Base-by-base conservation (phyloP, 2,329 filamentous ascomycete species). In the Calonectria crousiana region DNA sequence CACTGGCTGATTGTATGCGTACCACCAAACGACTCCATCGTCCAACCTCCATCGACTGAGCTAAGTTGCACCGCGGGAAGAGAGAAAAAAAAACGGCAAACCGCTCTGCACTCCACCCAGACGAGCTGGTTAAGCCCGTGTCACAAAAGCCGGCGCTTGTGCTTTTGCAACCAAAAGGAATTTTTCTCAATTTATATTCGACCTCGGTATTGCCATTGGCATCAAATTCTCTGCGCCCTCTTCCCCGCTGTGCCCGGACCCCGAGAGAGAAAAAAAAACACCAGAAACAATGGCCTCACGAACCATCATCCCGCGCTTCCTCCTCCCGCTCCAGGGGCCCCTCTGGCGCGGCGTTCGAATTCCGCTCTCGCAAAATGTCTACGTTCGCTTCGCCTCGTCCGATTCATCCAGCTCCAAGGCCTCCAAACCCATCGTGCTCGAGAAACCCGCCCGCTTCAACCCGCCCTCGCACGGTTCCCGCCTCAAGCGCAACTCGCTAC, bases 391-490 rank as follows among this genome's bases (percentile, higher is more conserved):
- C 76, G 81, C 81, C 66, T 84, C 83, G 2, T 64, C 58, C 11
- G 30, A 30, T 3, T 65, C 60, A 11, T 71, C 71, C 53, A 62
- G 49, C 60, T 53, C 65, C 52, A 66, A 69, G 52, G 72, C 78
- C 56, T 86, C 85, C 76, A 94, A 93, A 81, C 90, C 91, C 44
- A 89, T 93, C 75, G 90, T 95, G 6, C 92, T 99, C 77, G 95
- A 95, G 80, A 95, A 98, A 85, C 96, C 96, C 30, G 90, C 94
- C 81, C 94, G 93, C 83, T 98, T 98, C 89, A 95, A 95, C 62
- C 96, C 97, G 2, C 97, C 97, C 0, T 98, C 96, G 0, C 97
- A 98, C 84, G 93, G 94, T 16, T 88, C 94, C 28, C 89, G 94
- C 9, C 89, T 95, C 38, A 89, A 90, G 69, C 88, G 89, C 77